Conservation (phyloP, 495 filamentous ascomycete genomes). For the Aspergillus bridgeri region DNA sequence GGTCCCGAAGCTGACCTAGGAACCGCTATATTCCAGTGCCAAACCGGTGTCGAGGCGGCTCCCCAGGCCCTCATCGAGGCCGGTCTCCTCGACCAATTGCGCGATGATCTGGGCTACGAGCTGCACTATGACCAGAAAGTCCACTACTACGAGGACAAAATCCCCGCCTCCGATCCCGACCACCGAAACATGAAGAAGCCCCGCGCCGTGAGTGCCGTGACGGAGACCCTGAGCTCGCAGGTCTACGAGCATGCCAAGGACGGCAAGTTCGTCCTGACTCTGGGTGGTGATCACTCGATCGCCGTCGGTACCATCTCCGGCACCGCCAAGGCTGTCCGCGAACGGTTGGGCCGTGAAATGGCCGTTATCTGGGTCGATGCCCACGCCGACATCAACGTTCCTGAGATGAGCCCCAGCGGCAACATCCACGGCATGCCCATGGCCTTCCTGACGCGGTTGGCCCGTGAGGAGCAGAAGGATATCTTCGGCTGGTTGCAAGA, state of each 20-base stretch:
- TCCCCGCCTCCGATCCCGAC: conserved; percentile 64
- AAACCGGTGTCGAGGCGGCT: conserved; percentile 88
- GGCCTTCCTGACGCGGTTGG: conserved; percentile 82
- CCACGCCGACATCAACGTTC: conserved; percentile 95
- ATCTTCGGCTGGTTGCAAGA: conserved; percentile 85
- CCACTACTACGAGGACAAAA: conserved; percentile 75
- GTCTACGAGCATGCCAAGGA: conserved; percentile 82
- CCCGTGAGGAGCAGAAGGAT: conserved; percentile 64
- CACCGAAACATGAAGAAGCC: conserved; percentile 93
- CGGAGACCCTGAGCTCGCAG: conserved; percentile 70
- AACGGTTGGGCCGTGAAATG: conserved; percentile 75
- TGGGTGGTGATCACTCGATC: conserved; percentile 95
- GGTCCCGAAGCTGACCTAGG: not conserved
- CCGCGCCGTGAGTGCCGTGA: conserved; percentile 83
- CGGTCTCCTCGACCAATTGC: conserved; percentile 80
- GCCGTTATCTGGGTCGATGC: conserved; percentile 99
- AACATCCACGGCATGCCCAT: conserved; percentile 99
- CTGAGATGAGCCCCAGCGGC: conserved; percentile 82
- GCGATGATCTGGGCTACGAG: conserved; percentile 80
- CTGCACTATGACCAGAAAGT: conserved; percentile 81
- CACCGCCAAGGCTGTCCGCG: conserved; percentile 75
- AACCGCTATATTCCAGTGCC: conserved; percentile 54
- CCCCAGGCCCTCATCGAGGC: conserved; percentile 87
- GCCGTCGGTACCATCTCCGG: conserved; percentile 91
- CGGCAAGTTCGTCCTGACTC: conserved; percentile 84